These are phyloP conservation scores for Paraconiothyrium sp. DNA, from an alignment of 2,329 filamentous ascomycete species.

Conservation along the genomic window DNA sequence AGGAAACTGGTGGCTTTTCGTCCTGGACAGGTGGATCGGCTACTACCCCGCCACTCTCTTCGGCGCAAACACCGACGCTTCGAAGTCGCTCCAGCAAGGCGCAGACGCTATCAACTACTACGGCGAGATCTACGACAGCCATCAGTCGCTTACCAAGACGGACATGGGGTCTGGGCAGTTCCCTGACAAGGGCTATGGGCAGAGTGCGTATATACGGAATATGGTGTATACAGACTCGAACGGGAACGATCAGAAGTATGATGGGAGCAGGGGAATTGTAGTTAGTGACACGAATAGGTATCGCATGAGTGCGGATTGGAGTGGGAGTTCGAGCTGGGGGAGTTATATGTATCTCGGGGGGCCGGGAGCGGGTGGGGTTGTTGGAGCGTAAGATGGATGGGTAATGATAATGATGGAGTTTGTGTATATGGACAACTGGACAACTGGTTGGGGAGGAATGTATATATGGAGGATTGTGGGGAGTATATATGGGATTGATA, in stretches of 20 bases:
- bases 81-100: slow-evolving; percentile 14
- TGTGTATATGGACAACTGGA: slow-evolving; percentile 56
- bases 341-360: slow-evolving; percentile 29
- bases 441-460: background rate
- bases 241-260: slow-evolving; percentile 18
- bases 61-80: slow-evolving; percentile 23
- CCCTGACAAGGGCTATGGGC: slow-evolving; percentile 22
- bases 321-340: slow-evolving; percentile 14
- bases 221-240: slow-evolving; percentile 25
- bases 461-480: slow-evolving; percentile 7
- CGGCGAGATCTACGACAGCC: slow-evolving; percentile 28
- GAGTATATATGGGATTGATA: slow-evolving; percentile 63
- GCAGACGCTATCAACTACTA: slow-evolving; percentile 24
- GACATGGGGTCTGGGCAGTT: slow-evolving; percentile 27
- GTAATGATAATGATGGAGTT: slow-evolving; percentile 8
- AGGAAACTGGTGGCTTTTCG: slow-evolving; percentile 31
- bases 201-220: slow-evolving; percentile 26
- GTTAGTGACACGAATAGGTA: slow-evolving; percentile 27
- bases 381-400: slow-evolving; percentile 4
- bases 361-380: slow-evolving; percentile 24
- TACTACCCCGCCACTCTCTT: slow-evolving; percentile 27
- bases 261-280: slow-evolving; percentile 21
- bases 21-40: slow-evolving; percentile 28
- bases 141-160: slow-evolving; percentile 22
- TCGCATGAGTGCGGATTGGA: slow-evolving; percentile 18